Evolutionary conservation across 495 filamentous ascomycete genomes (phyloP), one percentile per base, ranked within the genome.

Genomic region (Geoglossum glabrum): DNA sequence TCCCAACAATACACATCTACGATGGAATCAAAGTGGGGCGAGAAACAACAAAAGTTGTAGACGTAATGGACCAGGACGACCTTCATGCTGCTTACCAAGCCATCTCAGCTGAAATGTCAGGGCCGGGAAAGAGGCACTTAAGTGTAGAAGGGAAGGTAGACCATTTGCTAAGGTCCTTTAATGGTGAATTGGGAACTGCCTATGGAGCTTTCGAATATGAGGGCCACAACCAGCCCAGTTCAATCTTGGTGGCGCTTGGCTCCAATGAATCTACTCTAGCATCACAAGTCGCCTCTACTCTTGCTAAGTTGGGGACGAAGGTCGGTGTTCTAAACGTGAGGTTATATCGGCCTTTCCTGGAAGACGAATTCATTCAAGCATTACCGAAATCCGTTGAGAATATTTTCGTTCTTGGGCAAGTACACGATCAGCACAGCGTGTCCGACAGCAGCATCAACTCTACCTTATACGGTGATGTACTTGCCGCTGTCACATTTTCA

Each of bases 141-240:
- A 84, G 86, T 62, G 72, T 75, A 21, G 85, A 88, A 46, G 84
- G 81, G 57, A 89, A 85, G 72, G 74, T 86, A 19, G 65, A 82
- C 26, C 79, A 84, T 46, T 71, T 96, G 10, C 75, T 98, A 34
- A 76, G 81, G 60, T 76, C 81, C 19, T 83, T 98, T 69, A 98
- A 98, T 69, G 81, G 79, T 45, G 90, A 97, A 71, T 80, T 98
- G 33, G 92, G 92, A 40, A 96, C 89, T 21, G 82, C 88, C 25
- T 98, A 98, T 64, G 74, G 82, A 61, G 79, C 86, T 21, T 98
- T 96, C 64, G 93, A 98, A 69, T 98, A 97, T 71, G 76, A 84
- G 63, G 92, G 92, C n/a, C 87, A 95, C 67, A 69, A 76, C 10
- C 69, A 79, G 38, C 77, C 92, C 23, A 81, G 85, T 13, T 77